phyloP scores from a whole-genome alignment of 2,329 filamentous ascomycete species.

The Aspergillus sp. region DNA sequence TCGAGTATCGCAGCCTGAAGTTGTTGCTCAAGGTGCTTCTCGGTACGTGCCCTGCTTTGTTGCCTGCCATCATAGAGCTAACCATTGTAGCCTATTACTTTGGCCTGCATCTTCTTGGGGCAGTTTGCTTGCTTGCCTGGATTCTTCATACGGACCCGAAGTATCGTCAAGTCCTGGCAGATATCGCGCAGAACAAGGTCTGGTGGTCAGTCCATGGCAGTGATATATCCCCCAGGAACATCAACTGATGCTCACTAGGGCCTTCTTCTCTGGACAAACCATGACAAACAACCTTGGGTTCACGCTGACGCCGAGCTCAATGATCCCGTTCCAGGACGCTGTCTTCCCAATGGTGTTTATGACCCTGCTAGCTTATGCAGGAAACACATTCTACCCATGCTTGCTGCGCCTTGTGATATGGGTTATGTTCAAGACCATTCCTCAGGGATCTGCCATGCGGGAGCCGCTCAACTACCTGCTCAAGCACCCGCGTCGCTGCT shows the following conservation, averaged over 20 bases:
- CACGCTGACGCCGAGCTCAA: slow-evolving; percentile 47
- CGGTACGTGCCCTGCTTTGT: slow-evolving; percentile 19
- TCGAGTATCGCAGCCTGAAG: slow-evolving; percentile 45
- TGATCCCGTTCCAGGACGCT: slow-evolving; percentile 42
- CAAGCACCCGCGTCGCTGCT: slow-evolving; percentile 54
- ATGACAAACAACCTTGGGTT: slow-evolving; percentile 47
- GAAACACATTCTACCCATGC: slow-evolving; percentile 44
- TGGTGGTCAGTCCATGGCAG: slow-evolving; percentile 47
- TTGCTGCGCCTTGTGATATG: slow-evolving; percentile 50
- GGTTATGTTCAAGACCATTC: slow-evolving; percentile 41
- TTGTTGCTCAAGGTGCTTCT: slow-evolving; percentile 40
- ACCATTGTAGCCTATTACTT: slow-evolving; percentile 36
- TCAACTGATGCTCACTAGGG: too few species aligned
- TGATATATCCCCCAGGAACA: too few species aligned
- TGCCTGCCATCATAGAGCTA: background rate
- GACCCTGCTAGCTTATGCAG: slow-evolving; percentile 31
- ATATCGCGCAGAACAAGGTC: slow-evolving; percentile 31
- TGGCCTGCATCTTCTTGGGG: slow-evolving; percentile 39
- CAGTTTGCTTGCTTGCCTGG: slow-evolving; percentile 42
- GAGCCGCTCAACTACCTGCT: slow-evolving; percentile 47
- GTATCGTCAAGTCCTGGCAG: slow-evolving; percentile 32
- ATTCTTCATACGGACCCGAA: slow-evolving; percentile 34
- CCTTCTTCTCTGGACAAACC: slow-evolving; percentile 43
- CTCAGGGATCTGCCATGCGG: slow-evolving; percentile 26
- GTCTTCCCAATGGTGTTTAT: slow-evolving; percentile 30